Evolutionary conservation across 2,329 filamentous ascomycete species (phyloP).

Genomic region (Xylaria sp.): DNA sequence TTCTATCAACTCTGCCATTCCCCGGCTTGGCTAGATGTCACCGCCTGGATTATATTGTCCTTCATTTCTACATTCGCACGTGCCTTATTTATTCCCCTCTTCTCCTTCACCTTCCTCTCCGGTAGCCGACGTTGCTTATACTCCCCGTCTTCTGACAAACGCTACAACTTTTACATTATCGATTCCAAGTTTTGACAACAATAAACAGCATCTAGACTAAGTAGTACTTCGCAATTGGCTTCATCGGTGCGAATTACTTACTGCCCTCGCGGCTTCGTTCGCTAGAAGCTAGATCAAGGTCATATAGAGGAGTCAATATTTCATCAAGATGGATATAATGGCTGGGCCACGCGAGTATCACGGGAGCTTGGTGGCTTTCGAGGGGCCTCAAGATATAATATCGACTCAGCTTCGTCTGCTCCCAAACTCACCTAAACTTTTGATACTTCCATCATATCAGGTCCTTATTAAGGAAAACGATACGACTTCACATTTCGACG

Average conservation of each 20-base stretch:
- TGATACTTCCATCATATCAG: slow-evolving; percentile 60
- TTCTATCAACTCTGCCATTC: slow-evolving; percentile 6
- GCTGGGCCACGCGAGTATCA: slow-evolving; percentile 37
- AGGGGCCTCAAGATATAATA: slow-evolving; percentile 60
- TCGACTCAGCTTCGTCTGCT: slow-evolving; percentile 65
- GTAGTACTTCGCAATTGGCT: neutral
- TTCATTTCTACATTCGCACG: neutral
- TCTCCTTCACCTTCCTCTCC: neutral
- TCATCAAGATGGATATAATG: slow-evolving; percentile 34
- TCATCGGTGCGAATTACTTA: neutral
- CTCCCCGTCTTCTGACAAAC: neutral
- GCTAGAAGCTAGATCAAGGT: neutral
- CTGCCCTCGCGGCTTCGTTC: neutral
- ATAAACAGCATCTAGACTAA: neutral
- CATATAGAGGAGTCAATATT: slow-evolving; percentile 1
- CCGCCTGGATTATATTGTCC: neutral
- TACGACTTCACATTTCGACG: slow-evolving; percentile 43
- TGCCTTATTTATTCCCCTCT: neutral
- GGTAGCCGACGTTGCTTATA: neutral
- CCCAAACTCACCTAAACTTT: slow-evolving; percentile 62
- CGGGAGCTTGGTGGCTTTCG: slow-evolving; percentile 65
- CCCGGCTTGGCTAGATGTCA: neutral
- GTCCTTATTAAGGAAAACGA: slow-evolving; percentile 49
- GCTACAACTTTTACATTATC: neutral
- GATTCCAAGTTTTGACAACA: neutral